phyloP scores from a whole-genome alignment of 805 yeast genomes.

The Pichia pseudocactophila region DNA sequence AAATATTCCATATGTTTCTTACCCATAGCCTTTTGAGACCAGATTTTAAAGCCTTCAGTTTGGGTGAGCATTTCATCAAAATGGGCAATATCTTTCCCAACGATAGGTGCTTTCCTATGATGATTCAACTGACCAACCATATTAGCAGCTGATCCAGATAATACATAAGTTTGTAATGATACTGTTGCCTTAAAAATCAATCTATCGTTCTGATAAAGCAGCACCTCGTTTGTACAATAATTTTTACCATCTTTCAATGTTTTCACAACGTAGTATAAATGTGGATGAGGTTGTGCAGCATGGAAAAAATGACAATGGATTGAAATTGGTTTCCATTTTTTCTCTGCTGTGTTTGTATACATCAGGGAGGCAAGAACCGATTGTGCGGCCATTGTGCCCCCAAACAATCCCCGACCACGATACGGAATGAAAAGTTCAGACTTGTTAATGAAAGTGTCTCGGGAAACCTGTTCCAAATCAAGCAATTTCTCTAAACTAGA shows the following conservation, averaged over 20 bases:
- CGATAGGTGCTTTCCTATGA: conserved; percentile 20
- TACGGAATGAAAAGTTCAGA: conserved; percentile 32
- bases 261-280: conserved; percentile 46
- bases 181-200: conserved; percentile 45
- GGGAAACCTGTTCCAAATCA: conserved; percentile 15
- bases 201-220: conserved; percentile 44
- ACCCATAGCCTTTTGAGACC: conserved; percentile 20
- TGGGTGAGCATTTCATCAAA: conserved; percentile 25
- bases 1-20: conserved; percentile 19
- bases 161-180: conserved; percentile 31
- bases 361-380: conserved; percentile 51
- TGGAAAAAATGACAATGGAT: conserved; percentile 53
- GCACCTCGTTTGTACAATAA: conserved; percentile 44
- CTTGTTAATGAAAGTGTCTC: conserved; percentile 19
- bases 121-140: conserved; percentile 24
- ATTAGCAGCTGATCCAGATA: conserved; percentile 27
- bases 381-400: conserved; percentile 63
- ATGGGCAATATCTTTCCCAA: conserved; percentile 23
- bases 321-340: conserved; percentile 44
- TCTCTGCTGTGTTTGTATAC: conserved; percentile 31
- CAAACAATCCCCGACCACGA: conserved; percentile 60
- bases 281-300: conserved; percentile 40
- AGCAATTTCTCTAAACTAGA: conserved; percentile 19
- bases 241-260: conserved; percentile 44
- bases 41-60: conserved; percentile 20